A percentile compares a stretch with the other conserved stretches of the same genome.
Conservation (phyloP, 2,329 filamentous ascomycete species). For the Biscogniauxia marginata region DNA sequence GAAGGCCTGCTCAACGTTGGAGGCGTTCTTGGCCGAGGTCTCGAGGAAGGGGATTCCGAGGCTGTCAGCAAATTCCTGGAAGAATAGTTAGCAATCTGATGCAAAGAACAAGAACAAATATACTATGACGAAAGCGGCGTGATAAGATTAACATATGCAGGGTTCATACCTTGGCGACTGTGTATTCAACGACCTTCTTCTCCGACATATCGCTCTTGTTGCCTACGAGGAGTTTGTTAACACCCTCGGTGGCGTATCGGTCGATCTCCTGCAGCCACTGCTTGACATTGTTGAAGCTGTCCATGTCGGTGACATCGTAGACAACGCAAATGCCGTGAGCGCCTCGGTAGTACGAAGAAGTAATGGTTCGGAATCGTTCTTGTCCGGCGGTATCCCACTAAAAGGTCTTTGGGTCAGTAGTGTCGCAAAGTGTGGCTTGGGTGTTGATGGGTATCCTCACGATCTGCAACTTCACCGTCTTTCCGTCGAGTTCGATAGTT, state of each 20-base stretch:
- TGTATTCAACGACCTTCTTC: constrained; percentile 99
- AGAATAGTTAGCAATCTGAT: constrained; percentile 15
- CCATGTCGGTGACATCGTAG: constrained; percentile 99
- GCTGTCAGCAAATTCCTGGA: constrained; percentile 96
- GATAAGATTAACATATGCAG: background rate
- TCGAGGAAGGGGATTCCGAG: constrained; percentile 98
- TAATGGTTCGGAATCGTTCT: constrained; percentile 99
- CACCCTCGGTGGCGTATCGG: constrained; percentile 96
- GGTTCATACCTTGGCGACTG: constrained; percentile 85
- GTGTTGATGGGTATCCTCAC: constrained; percentile 53
- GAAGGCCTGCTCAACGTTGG: constrained; percentile 99
- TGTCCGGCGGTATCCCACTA: constrained; percentile 99
- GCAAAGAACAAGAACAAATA: background rate
- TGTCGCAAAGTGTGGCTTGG: constrained; percentile 14
- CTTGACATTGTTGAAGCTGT: constrained; percentile 99
- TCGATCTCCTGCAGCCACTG: constrained; percentile 99
- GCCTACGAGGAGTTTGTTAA: constrained; percentile 98
- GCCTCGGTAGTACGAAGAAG: constrained; percentile 98
- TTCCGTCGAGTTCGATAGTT: constrained; percentile 98
- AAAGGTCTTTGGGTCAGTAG: constrained; percentile 14
- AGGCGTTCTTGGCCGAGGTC: constrained; percentile 99
- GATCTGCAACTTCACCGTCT: constrained; percentile 99
- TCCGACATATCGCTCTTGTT: constrained; percentile 99
- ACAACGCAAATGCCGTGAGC: constrained; percentile 99
- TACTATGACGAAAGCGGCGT: background rate